Evolutionary conservation across 2,329 filamentous ascomycete species (phyloP).

Genomic region (Verticillium alfalfae): DNA sequence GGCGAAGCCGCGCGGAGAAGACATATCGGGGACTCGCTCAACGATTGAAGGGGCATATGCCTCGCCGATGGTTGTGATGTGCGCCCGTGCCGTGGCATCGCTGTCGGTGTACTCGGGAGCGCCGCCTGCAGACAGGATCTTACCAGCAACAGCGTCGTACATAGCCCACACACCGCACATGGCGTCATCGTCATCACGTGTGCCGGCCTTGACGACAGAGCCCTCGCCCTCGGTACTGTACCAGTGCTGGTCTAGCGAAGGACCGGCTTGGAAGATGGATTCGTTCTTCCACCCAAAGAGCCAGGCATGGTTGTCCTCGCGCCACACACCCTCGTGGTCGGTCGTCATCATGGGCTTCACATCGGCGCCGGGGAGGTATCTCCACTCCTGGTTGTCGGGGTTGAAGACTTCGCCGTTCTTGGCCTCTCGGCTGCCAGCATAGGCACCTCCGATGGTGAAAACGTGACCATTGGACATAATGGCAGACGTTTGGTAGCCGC

Average conservation of each 20-base stretch:
- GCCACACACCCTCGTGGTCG: constrained; percentile 43
- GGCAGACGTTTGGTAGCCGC: constrained; percentile 47
- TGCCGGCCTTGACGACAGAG: constrained; percentile 31
- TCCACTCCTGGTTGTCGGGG: constrained; percentile 39
- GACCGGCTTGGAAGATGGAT: constrained; percentile 49
- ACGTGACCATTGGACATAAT: constrained; percentile 46
- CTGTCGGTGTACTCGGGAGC: constrained; percentile 36
- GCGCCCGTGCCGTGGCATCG: constrained; percentile 35
- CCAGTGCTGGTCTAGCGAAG: constrained; percentile 51
- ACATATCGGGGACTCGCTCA: constrained; percentile 23
- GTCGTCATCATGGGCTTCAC: constrained; percentile 46
- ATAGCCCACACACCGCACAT: constrained; percentile 54
- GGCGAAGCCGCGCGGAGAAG: constrained; percentile 31
- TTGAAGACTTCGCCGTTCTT: constrained; percentile 55
- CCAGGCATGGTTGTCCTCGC: constrained; percentile 26
- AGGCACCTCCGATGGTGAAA: constrained; percentile 54
- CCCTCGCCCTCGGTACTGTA: constrained; percentile 40
- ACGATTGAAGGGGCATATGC: constrained; percentile 16
- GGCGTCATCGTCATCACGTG: constrained; percentile 33
- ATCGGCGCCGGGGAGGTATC: constrained; percentile 30
- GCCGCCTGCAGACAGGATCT: constrained; percentile 49
- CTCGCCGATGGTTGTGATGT: constrained; percentile 41
- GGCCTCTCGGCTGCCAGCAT: constrained; percentile 36
- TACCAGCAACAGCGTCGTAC: constrained; percentile 53
- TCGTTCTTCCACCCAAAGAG: constrained; percentile 37